Evolutionary conservation across 225 moss, liverwort and hornwort species (phyloP).

Genomic region (Bryum argenteum): DNA sequence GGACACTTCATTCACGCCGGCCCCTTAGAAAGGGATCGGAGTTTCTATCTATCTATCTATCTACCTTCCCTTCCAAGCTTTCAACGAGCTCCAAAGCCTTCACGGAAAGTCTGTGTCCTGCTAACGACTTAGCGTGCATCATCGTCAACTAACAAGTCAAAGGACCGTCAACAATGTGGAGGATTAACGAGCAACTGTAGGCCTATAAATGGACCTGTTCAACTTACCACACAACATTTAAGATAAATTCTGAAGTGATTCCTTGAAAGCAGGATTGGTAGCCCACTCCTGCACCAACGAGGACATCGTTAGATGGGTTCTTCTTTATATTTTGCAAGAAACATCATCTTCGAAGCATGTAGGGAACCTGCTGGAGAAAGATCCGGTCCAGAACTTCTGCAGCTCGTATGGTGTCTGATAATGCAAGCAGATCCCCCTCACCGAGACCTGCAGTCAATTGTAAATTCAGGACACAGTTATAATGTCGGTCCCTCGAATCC

Average conservation of each 20-base stretch:
- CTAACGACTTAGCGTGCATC: slow-evolving; percentile 76
- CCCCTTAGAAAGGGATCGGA: too few species aligned
- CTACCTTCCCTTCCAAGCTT: slow-evolving; percentile 93
- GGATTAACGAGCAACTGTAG: slow-evolving; percentile 6
- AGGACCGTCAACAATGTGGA: slow-evolving; percentile 29
- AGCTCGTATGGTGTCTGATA: slow-evolving; percentile 71
- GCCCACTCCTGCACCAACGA: slow-evolving; percentile 75
- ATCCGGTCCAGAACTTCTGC: slow-evolving; percentile 77
- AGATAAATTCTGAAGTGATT: slow-evolving; percentile 53
- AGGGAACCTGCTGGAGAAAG: slow-evolving; percentile 78
- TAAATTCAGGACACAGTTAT: too few species aligned
- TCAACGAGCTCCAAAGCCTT: slow-evolving; percentile 76
- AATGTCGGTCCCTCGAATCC: too few species aligned
- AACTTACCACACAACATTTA: slow-evolving; percentile 5
- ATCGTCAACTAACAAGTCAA: slow-evolving; percentile 32
- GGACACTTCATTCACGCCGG: too few species aligned
- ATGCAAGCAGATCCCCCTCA: slow-evolving; percentile 69
- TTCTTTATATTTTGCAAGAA: not conserved
- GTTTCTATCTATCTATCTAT: too few species aligned
- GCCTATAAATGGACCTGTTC: slow-evolving; percentile 7
- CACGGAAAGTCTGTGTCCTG: slow-evolving; percentile 49
- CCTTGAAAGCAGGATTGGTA: slow-evolving; percentile 76
- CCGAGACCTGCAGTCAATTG: slow-evolving; percentile 73
- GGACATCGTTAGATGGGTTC: slow-evolving; percentile 23
- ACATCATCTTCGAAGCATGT: slow-evolving; percentile 18